Percentiles rank a stretch among this genome's conserved stretches.
Evolutionary conservation across 495 filamentous ascomycete species (phyloP).

Genomic region (Podospora tetraspora): DNA sequence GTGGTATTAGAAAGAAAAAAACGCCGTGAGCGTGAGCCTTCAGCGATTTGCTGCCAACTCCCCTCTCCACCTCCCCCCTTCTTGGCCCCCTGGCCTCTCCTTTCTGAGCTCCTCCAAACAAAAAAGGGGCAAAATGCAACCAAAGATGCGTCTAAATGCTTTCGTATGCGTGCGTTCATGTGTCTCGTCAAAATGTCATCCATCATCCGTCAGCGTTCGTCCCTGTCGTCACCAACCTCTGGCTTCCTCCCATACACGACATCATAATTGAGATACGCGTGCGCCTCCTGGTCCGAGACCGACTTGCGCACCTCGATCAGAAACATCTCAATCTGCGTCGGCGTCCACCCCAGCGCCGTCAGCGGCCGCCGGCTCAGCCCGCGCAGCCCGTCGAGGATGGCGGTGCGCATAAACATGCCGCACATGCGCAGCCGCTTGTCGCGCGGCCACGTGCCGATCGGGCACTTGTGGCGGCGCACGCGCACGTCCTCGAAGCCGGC

Average conservation of each 20-base stretch:
- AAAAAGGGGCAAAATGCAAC: background rate
- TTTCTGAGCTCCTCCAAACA: background rate
- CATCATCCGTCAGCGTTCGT: background rate
- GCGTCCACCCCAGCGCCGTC: conserved; percentile 32
- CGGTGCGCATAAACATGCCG: conserved; percentile 31
- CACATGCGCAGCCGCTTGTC: conserved; percentile 30
- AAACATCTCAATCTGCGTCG: conserved; percentile 37
- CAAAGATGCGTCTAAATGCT: background rate
- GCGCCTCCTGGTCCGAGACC: conserved; percentile 27
- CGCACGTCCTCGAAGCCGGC: conserved; percentile 31
- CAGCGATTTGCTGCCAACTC: background rate
- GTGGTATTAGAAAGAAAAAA: background rate
- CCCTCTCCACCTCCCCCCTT: too few species aligned
- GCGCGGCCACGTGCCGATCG: conserved; percentile 32
- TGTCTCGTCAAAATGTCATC: background rate
- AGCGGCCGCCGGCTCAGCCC: conserved; percentile 31
- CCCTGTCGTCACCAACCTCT: background rate
- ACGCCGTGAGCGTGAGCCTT: background rate
- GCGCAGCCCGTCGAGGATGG: conserved; percentile 33
- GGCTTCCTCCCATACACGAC: conserved; percentile 35
- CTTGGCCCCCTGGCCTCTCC: background rate
- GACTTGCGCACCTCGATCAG: conserved; percentile 35
- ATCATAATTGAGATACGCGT: conserved; percentile 31
- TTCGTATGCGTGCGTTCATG: background rate
- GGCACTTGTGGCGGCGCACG: conserved; percentile 25